Evolutionary conservation across 2,329 filamentous ascomycete species (phyloP).

Genomic region (Fusarium sp.): DNA sequence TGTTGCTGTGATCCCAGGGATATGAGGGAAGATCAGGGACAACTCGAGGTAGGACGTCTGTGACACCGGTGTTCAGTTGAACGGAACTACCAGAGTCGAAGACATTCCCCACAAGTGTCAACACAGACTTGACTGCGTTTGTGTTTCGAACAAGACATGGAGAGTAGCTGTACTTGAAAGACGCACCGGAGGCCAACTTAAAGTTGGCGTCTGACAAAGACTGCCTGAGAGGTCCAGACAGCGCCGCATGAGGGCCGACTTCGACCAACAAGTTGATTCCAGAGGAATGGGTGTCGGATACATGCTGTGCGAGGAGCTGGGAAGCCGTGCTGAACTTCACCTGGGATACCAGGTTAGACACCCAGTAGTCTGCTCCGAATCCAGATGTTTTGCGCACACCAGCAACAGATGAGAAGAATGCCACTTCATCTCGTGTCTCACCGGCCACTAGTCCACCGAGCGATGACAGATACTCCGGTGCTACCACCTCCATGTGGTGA

Average conservation of each 20-base stretch:
- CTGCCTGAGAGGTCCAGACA: too few relatives aligned
- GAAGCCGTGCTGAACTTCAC: too few relatives aligned
- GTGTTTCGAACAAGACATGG: conserved; percentile 39
- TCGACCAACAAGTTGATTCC: too few relatives aligned
- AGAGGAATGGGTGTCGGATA: too few relatives aligned
- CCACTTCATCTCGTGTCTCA: background rate
- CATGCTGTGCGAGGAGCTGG: too few relatives aligned
- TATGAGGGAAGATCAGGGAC: conserved; percentile 54
- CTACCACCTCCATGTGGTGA: conserved; percentile 53
- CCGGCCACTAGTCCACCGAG: background rate
- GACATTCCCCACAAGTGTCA: background rate
- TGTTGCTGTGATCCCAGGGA: conserved; percentile 55
- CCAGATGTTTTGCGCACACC: background rate
- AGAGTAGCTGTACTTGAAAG: conserved; percentile 22
- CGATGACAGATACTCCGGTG: conserved; percentile 7
- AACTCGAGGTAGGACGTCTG: background rate
- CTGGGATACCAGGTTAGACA: too few relatives aligned
- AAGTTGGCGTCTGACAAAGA: background rate
- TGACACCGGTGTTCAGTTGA: conserved; percentile 1
- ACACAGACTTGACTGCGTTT: background rate
- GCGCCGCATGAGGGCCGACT: too few relatives aligned
- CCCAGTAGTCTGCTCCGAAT: too few relatives aligned
- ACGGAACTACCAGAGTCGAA: conserved; percentile 14
- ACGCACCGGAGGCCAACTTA: conserved; percentile 10
- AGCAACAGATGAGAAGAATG: conserved; percentile 19